Conservation (phyloP, 306 rosid species). For the Acacia confusa region DNA sequence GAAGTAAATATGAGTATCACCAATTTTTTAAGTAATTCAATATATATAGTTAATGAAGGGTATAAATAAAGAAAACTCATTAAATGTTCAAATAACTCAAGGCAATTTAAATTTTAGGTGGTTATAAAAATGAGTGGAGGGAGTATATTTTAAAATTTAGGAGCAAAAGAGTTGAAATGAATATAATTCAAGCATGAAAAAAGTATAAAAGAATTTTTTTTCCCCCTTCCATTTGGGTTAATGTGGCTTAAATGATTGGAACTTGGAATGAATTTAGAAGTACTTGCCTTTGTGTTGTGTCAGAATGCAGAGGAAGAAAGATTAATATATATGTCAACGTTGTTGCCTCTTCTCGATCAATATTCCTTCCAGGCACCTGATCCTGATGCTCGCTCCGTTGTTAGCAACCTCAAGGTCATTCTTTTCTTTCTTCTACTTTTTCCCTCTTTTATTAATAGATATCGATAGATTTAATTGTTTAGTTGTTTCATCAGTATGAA, state of each 20-base stretch:
- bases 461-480: not conserved
- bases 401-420: constrained; percentile 83
- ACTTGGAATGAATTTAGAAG: not conserved
- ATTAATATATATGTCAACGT: constrained; percentile 69
- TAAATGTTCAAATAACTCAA: too few relatives aligned
- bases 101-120: too few relatives aligned
- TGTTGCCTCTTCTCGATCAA: constrained; percentile 89
- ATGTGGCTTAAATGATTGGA: not conserved
- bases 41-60: too few relatives aligned
- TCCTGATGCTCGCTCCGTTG: constrained; percentile 84
- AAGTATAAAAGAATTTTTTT: too few relatives aligned
- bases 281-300: constrained; percentile 7
- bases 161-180: not conserved
- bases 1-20: too few relatives aligned
- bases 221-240: not conserved
- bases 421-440: not conserved
- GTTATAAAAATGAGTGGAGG: too few relatives aligned
- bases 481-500: not conserved
- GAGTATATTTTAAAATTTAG: not conserved
- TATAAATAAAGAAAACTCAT: too few relatives aligned
- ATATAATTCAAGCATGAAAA: not conserved
- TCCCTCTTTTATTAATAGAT: not conserved
- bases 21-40: too few relatives aligned
- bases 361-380: constrained; percentile 83
- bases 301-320: constrained; percentile 96